Conservation (phyloP, 805 yeast genomes). For the Starmerella powellii region DNA sequence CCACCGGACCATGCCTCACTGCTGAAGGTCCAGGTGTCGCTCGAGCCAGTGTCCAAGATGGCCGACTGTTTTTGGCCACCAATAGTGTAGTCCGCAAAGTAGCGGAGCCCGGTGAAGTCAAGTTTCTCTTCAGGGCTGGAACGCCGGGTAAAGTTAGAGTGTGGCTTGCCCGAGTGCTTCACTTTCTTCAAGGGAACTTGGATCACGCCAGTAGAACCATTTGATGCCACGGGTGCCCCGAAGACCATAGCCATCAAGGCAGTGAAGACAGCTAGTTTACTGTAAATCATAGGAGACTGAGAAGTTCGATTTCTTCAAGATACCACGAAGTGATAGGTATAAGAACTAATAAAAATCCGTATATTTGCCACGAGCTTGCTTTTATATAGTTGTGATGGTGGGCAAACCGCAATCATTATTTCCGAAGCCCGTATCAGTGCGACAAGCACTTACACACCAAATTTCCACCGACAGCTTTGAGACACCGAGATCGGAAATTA, state of each 20-base stretch:
- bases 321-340: no score
- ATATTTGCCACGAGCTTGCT: no score
- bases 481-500: no score
- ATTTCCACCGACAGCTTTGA: no score
- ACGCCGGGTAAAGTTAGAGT: neutral
- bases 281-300: no score
- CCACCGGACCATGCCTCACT: conserved; percentile 15
- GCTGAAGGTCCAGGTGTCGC: conserved; percentile 51
- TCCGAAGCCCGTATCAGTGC: no score
- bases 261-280: neutral
- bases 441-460: no score
- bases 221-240: neutral
- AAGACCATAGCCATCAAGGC: neutral
- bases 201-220: neutral
- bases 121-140: neutral
- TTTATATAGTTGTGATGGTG: no score
- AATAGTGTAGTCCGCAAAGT: conserved; percentile 22
- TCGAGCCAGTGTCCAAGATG: conserved; percentile 56
- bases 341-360: no score
- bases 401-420: no score
- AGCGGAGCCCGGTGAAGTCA: conserved; percentile 12
- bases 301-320: no score
- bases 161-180: no score
- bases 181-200: neutral
- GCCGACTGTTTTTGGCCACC: conserved; percentile 42